Base-by-base conservation (phyloP, 208 protist genomes). In the Acanthamoeba castellanii region DNA sequence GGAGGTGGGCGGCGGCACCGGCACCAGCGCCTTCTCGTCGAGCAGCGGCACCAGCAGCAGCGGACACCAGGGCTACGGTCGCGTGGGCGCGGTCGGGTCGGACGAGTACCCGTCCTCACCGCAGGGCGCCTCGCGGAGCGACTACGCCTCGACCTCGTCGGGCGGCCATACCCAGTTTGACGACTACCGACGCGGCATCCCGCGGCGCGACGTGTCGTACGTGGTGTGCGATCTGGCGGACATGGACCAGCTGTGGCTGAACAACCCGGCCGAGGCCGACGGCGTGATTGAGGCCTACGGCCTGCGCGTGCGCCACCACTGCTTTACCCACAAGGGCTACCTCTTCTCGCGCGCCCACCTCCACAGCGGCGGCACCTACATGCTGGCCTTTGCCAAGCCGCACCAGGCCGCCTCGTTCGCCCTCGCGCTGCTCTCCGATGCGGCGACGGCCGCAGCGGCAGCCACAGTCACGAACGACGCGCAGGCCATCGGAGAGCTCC, bases 341-440 rank as follows among this genome's bases (percentile, higher is more conserved):
- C 13, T 78, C 13, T 78, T 78, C 37, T 78, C 70, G 13, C 32
- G 37, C 37, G 22, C 70, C 14, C 22, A n/a, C n/a, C 70, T 78
- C 30, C 13, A 78, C 70, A 78, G 70, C 70, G 70, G 70, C 37
- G 70, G 70, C 70, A 78, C 70, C n/a, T 78, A 47, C 70, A 20
- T 78, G 32, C 70, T 78, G 37, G 70, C 70, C 37, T 78, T 78
- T 45, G 70, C 32, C 32, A 8, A 22, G 16, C 32, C 70, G 7
- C 32, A 6, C n/a, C 70, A 18, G 13, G 70, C 70, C 22, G 70
- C 70, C 13, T 47, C n/a, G 32, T 78, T 78, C 14, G 70, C 70
- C 8, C 70, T 78, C 9, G 32, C 11, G 0, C 70, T 78, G 32
- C 70, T 20, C 32, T 8, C 70, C 37, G 20, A 14, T 8, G 8